These are phyloP conservation scores for Blastobotrys attinorum DNA, from an alignment of 805 yeast genomes.

Conservation along the genomic window DNA sequence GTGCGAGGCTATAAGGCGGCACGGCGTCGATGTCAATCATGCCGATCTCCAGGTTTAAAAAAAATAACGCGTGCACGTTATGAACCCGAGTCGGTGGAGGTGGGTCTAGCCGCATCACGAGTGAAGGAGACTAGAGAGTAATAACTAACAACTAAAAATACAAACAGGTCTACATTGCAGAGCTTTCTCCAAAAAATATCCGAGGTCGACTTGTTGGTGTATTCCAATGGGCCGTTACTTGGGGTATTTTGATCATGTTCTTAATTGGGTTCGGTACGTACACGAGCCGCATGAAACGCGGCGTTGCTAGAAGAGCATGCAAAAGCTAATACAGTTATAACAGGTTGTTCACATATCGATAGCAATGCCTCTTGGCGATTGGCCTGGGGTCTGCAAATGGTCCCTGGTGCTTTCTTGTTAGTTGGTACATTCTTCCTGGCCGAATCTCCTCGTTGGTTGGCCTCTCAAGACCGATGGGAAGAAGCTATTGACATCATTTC, in stretches of 20 bases:
- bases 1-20: too few species aligned
- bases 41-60: too few species aligned
- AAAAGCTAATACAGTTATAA: too few species aligned
- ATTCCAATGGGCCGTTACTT: conserved; percentile 54
- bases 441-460: conserved; percentile 38
- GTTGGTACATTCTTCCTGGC: conserved; percentile 34
- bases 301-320: too few species aligned
- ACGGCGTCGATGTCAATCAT: too few species aligned
- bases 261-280: conserved; percentile 45
- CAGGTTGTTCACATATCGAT: conserved; percentile 38
- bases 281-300: too few species aligned
- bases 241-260: conserved; percentile 58
- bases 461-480: conserved; percentile 42
- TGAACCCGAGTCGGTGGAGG: too few species aligned
- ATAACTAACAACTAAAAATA: too few species aligned
- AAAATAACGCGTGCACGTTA: too few species aligned
- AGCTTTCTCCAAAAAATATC: conserved; percentile 50
- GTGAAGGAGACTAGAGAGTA: too few species aligned
- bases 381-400: conserved; percentile 52
- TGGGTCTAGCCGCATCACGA: too few species aligned
- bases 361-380: conserved; percentile 49
- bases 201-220: conserved; percentile 55
- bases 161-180: conserved; percentile 60
- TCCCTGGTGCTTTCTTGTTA: conserved; percentile 43
- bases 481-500: conserved; percentile 36